Base-by-base conservation (phyloP, 2,329 filamentous ascomycete species). In the Claviceps sorghi region DNA sequence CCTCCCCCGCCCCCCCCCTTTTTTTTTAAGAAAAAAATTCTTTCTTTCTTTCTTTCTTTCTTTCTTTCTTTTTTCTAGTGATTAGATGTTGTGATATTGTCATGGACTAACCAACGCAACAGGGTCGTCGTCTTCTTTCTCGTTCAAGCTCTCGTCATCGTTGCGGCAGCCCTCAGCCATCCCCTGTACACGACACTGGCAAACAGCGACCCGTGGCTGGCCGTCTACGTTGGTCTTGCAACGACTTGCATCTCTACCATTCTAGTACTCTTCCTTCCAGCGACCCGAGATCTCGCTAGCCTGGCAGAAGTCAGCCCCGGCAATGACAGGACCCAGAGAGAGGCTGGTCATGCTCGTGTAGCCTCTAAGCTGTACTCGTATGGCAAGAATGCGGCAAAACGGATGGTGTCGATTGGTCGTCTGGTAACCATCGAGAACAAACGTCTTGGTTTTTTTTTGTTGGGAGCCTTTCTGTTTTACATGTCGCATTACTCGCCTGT, bases 221-320 rank as follows among this genome's bases (percentile, higher is more conserved):
- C 48, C 11, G 30, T 50, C 4, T 53, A 53, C 34, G n/a, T 47
- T n/a, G 48, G 52, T 19, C 52, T 53, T 21, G 52, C 48, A 2
- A 53, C 26, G 48, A 47, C 34, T 30, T 53, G 48, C 21, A 30
- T 50, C 1, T 40, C 32, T 15, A 42, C 52, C 26, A 30, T 47
- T 2, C 26, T 53, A 13, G 34, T 53, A 17, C 42, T 53, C 7
- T 50, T 53, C 13, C 22, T 53, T 38, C 52, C 52, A 13, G 48
- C 52, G 11, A 53, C 52, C 7, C 52, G 48, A 22, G 52, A 53
- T 21, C 32, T 48, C 11, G 32, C 52, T 26, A 50, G 47, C 36
- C 30, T 53, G 2, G 15, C 17, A 32, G 21, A 34, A 19, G 15
- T 30, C 10, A 11, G 3, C n/a, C n/a, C 15, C 1, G 8, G 4